phyloP scores from a whole-genome alignment of 371 early-diverging fungal species.

The Lichtheimia hyalospora region DNA sequence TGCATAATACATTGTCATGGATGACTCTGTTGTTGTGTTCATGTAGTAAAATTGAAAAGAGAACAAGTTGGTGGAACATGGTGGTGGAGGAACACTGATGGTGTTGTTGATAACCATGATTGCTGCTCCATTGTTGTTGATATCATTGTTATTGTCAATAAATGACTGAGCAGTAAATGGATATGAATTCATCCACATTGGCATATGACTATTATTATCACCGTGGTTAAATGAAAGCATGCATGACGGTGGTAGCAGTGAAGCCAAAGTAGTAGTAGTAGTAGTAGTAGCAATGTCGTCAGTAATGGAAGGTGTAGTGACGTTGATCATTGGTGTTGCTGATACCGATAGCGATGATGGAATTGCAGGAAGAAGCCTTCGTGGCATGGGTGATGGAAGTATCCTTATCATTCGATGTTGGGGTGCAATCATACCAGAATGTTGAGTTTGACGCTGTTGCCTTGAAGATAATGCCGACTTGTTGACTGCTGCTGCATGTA shows the following conservation, averaged over 20 bases:
- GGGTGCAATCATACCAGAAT: too few species aligned
- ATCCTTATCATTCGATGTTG: too few species aligned
- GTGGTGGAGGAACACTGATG: background rate
- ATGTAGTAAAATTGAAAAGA: background rate
- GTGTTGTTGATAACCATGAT: background rate
- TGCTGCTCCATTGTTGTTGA: background rate
- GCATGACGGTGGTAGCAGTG: too few species aligned
- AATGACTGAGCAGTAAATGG: background rate
- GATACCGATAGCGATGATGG: background rate
- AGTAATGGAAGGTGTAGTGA: background rate
- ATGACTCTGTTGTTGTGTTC: background rate
- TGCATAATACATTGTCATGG: background rate
- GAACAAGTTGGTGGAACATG: background rate
- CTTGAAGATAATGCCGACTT: background rate
- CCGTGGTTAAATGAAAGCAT: too few species aligned
- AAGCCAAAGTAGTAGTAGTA: too few species aligned
- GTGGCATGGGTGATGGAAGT: too few species aligned
- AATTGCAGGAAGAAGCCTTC: too few species aligned
- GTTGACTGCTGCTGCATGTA: constrained; percentile 4
- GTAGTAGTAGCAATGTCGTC: background rate
- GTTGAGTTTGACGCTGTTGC: too few species aligned
- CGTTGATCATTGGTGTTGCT: background rate
- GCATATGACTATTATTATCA: too few species aligned
- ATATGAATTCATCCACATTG: background rate
- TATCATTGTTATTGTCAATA: too few species aligned